Evolutionary conservation across 768 basidiomycete species (phyloP), one percentile per base, ranked within the genome.

Genomic region (Xerocomellus intermedius): DNA sequence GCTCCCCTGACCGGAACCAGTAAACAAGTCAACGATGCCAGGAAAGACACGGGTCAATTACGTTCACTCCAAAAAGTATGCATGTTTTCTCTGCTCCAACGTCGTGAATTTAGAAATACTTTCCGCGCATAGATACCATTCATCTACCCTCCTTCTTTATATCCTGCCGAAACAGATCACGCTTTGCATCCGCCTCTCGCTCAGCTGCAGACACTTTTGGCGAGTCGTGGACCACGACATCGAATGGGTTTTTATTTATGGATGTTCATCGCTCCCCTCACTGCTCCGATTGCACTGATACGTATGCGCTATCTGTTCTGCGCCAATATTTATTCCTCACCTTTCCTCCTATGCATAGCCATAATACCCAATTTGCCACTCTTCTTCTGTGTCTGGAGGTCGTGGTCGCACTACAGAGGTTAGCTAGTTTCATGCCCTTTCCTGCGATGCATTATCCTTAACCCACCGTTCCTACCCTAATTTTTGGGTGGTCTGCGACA

Each of bases 381-480:
- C 68, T 90, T 93, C 75, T 93, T 89, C 71, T 91, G 88, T 62
- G 81, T 77, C 10, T 93, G 90, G 90, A 79, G 90, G 42, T 84
- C 88, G 41, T 93, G 89, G 89, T 86, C 85, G 38, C 90, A 93
- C 69, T 92, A 86, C 67, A 81, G 77, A 79, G 89, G 89, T 89
- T 54, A 57, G 69, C 32, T 38, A 8, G 13, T 3, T 49, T 42
- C 37, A 21, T 42, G 2, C 9, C 16, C 10, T 26, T 53, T 41
- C 28, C 8, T 42, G 26, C 4, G 17, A 26, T 39, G 30, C 19
- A 26, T 32, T 17, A 50, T 54, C 50, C 35, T 50, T 52, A 22
- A 49, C 14, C 21, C 17, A 16, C 43, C 36, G n/a, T 16, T 37
- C 50, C 17, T 54, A 22, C 45, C 42, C 42, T 22, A 13, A 41